phyloP scores from a whole-genome alignment of 1,139 yeast genomes.

The Scheffersomyces cryptocercus region DNA sequence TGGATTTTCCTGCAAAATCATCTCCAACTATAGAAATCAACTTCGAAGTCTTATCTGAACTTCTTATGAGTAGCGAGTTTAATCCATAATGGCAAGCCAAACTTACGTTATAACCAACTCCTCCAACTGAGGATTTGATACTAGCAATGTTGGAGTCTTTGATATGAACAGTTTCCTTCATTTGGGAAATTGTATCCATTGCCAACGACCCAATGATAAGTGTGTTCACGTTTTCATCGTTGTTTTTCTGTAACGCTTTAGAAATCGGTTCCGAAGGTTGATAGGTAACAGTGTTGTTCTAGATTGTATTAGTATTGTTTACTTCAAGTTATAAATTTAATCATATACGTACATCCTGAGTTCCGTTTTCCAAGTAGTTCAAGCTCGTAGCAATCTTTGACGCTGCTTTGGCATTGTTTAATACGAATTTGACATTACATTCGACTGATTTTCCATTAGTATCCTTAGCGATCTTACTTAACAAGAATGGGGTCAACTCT shows the following conservation, averaged over 20 bases:
- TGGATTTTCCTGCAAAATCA: slow-evolving; percentile 53
- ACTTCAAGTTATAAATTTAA: neutral
- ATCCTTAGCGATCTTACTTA: slow-evolving; percentile 60
- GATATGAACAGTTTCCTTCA: slow-evolving; percentile 28
- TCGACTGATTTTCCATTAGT: slow-evolving; percentile 71
- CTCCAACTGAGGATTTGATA: slow-evolving; percentile 64
- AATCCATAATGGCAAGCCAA: slow-evolving; percentile 44
- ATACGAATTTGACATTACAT: slow-evolving; percentile 74
- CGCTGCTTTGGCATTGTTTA: slow-evolving; percentile 73
- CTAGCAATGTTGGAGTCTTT: slow-evolving; percentile 77
- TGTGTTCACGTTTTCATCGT: slow-evolving; percentile 12
- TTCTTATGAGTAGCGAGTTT: slow-evolving; percentile 15
- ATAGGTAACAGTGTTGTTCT: neutral
- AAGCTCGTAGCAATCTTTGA: slow-evolving; percentile 64
- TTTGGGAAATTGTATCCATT: slow-evolving; percentile 61
- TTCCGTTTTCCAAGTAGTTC: slow-evolving; percentile 30
- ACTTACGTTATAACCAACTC: slow-evolving; percentile 81
- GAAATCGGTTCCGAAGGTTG: neutral
- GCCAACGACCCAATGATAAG: slow-evolving; percentile 78
- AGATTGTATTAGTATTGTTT: neutral
- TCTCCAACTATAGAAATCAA: slow-evolving; percentile 63
- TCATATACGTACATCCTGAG: slow-evolving; percentile 12
- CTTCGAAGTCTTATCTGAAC: slow-evolving; percentile 22
- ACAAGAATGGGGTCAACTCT: slow-evolving; percentile 74
- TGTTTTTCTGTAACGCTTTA: neutral